A percentile compares a stretch with the other conserved stretches of the same genome.
phyloP scores from a whole-genome alignment of 176 grass and related monocot species.

The Echinochloa phyllopogon region DNA sequence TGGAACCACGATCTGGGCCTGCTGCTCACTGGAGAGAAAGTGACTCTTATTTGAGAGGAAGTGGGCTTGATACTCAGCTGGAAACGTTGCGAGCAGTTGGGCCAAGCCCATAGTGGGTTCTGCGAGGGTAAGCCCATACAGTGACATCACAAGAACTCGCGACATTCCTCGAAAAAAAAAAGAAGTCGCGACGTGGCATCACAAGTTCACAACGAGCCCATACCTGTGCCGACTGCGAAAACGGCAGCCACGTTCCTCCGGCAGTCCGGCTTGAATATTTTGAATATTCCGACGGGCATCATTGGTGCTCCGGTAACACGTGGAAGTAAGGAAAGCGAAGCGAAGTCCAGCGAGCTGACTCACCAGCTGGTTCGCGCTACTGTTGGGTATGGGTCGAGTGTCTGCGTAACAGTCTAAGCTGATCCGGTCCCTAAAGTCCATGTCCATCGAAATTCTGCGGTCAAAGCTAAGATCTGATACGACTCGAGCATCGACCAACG shows the following conservation, averaged over 20 bases:
- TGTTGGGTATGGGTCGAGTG: not conserved
- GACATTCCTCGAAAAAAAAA: no score
- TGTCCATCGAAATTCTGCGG: not conserved
- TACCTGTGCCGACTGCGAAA: not conserved
- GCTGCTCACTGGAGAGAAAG: not conserved
- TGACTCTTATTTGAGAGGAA: no score
- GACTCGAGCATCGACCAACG: not conserved
- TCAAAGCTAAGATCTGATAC: not conserved
- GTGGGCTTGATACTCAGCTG: not conserved
- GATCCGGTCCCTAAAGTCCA: not conserved
- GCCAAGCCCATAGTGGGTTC: not conserved
- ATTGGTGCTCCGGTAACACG: not conserved
- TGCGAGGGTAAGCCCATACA: not conserved
- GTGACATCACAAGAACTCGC: not conserved
- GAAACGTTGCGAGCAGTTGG: not conserved
- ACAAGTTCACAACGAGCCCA: no score
- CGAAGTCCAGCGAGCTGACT: not conserved
- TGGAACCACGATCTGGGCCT: not conserved
- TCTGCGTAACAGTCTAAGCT: not conserved
- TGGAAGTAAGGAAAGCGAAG: not conserved
- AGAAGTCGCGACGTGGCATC: not conserved
- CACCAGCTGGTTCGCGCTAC: not conserved
- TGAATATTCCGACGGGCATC: not conserved
- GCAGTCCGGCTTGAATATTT: not conserved
- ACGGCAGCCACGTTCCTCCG: not conserved